Evolutionary conservation across 306 rosid species (phyloP).

Genomic region (Cicer yamashitae): DNA sequence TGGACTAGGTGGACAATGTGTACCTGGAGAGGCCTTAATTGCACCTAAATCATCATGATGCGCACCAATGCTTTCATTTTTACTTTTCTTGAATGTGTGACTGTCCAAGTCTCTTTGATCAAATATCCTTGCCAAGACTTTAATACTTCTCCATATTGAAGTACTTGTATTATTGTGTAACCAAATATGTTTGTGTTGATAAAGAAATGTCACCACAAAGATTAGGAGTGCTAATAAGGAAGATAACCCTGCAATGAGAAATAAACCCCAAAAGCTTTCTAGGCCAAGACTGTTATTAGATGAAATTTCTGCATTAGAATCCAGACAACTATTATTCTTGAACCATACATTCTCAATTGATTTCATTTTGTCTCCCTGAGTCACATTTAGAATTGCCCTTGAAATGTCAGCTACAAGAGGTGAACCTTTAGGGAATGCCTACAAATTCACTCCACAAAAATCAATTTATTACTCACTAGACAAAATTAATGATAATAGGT

Average conservation of each 20-base stretch:
- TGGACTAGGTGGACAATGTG: constrained; percentile 51
- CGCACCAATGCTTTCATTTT: constrained; percentile 11
- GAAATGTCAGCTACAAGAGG: constrained; percentile 63
- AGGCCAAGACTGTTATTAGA: constrained; percentile 57
- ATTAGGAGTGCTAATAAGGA: constrained; percentile 46
- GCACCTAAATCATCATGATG: background rate
- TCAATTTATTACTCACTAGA: background rate
- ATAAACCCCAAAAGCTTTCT: constrained; percentile 65
- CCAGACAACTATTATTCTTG: constrained; percentile 35
- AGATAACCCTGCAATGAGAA: constrained; percentile 52
- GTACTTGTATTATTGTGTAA: background rate
- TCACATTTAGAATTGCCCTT: constrained; percentile 58
- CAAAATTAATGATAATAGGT: background rate
- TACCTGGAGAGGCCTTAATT: constrained; percentile 43
- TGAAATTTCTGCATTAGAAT: constrained; percentile 41
- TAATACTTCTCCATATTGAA: constrained; percentile 45
- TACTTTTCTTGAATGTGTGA: constrained; percentile 54
- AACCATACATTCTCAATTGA: constrained; percentile 57
- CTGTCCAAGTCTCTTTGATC: constrained; percentile 48
- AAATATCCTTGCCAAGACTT: constrained; percentile 37
- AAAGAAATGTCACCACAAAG: constrained; percentile 40
- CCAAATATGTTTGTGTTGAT: constrained; percentile 43
- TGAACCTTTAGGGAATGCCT: constrained; percentile 52
- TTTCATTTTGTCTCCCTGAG: constrained; percentile 58
- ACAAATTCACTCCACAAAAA: background rate